Percentiles rank a stretch among this genome's conserved stretches.
Evolutionary conservation across 169 alveolate species (phyloP).

Genomic region (Theileria sp.): DNA sequence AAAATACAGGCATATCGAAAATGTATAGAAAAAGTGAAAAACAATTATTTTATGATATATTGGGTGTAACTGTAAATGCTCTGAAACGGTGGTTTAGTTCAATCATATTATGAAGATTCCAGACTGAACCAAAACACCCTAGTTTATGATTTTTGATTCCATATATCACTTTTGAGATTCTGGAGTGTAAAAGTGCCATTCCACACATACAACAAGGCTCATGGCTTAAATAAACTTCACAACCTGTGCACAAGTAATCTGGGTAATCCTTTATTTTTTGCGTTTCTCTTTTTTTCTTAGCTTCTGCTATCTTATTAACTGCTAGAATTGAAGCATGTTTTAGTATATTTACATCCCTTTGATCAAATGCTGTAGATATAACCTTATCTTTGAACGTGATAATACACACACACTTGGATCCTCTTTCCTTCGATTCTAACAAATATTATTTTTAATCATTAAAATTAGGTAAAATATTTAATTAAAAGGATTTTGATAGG

Average conservation of each 20-base stretch:
- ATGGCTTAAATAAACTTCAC: conserved; percentile 78
- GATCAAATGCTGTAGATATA: conserved; percentile 77
- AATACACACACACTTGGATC: conserved; percentile 71
- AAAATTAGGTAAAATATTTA: not conserved
- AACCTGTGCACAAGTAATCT: conserved; percentile 81
- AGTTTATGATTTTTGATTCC: conserved; percentile 62
- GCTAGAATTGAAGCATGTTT: conserved; percentile 79
- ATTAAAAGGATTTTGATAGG: not conserved
- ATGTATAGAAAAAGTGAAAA: not conserved
- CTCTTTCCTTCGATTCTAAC: conserved; percentile 29
- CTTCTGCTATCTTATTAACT: conserved; percentile 64
- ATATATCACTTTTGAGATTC: conserved; percentile 85
- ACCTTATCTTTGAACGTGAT: conserved; percentile 71
- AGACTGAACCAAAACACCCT: conserved; percentile 76
- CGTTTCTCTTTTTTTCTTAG: conserved; percentile 36
- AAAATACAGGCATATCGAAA: not conserved
- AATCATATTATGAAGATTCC: conserved; percentile 72
- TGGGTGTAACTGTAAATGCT: conserved; percentile 61
- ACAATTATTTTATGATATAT: not conserved
- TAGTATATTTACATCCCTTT: conserved; percentile 68
- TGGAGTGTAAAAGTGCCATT: conserved; percentile 94
- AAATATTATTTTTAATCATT: not conserved
- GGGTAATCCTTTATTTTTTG: conserved; percentile 35
- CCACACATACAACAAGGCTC: conserved; percentile 96
- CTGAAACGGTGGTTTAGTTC: conserved; percentile 78